Evolutionary conservation across 148 eudicot species (phyloP).

Genomic region (Camellia granthamiana): DNA sequence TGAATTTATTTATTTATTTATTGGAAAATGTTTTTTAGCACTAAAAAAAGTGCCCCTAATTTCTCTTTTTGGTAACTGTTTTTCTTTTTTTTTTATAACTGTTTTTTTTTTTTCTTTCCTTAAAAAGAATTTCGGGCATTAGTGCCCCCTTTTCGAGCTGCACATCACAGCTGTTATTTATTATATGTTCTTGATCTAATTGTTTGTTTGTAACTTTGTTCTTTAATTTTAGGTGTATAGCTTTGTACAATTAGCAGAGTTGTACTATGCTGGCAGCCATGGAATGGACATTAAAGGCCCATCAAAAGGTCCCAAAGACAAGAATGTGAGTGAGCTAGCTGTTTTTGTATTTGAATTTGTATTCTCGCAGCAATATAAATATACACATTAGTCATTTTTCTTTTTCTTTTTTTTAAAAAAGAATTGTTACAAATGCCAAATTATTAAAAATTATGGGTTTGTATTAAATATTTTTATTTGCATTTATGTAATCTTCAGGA

Average conservation of each 20-base stretch:
- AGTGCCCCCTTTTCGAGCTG: too few relatives aligned
- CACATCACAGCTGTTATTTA: too few relatives aligned
- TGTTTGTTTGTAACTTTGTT: background rate
- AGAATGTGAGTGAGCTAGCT: slow-evolving; percentile 34
- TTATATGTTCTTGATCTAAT: too few relatives aligned
- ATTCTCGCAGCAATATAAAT: background rate
- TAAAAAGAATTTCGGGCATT: too few relatives aligned
- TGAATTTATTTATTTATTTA: too few relatives aligned
- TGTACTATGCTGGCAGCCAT: slow-evolving; percentile 96
- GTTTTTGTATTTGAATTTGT: background rate
- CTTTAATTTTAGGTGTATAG: slow-evolving; percentile 44
- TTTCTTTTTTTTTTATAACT: too few relatives aligned
- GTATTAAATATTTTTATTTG: background rate
- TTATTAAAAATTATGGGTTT: background rate
- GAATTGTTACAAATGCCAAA: background rate
- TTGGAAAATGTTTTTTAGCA: too few relatives aligned
- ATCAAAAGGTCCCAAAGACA: slow-evolving; percentile 58
- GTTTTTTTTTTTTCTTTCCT: too few relatives aligned
- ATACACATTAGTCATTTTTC: background rate
- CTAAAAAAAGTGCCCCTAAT: too few relatives aligned
- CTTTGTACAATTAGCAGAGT: slow-evolving; percentile 72
- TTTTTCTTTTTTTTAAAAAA: too few relatives aligned
- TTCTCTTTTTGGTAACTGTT: too few relatives aligned
- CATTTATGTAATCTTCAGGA: slow-evolving; percentile 34
- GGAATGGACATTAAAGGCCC: slow-evolving; percentile 99